Percentiles rank a stretch among this genome's conserved stretches.
These are phyloP conservation scores for Malbranchea zuffiana DNA, from an alignment of 2,329 filamentous ascomycete genomes.

Conservation along the genomic window DNA sequence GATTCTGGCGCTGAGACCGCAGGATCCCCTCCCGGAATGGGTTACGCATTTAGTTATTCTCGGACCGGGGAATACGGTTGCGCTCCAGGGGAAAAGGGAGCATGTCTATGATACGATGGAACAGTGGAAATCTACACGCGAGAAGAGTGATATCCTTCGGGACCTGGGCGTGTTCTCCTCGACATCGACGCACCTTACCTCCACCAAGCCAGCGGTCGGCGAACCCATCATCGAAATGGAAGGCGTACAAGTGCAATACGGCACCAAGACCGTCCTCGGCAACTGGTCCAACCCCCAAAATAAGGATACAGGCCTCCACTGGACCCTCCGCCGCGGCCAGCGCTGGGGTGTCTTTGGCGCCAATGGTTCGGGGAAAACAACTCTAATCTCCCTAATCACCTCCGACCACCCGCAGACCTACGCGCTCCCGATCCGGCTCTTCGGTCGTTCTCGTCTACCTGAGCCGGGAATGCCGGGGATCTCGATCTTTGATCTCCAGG, in stretches of 20 bases:
- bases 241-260: slow-evolving; percentile 72
- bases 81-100: slow-evolving; percentile 54
- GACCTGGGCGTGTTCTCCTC: slow-evolving; percentile 9
- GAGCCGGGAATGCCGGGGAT: slow-evolving; percentile 60
- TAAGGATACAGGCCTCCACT: slow-evolving; percentile 59
- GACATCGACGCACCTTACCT: background rate
- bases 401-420: slow-evolving; percentile 96
- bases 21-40: slow-evolving; percentile 83
- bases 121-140: slow-evolving; percentile 19
- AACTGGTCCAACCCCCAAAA: slow-evolving; percentile 55
- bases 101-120: slow-evolving; percentile 41
- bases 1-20: slow-evolving; percentile 66
- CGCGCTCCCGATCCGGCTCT: slow-evolving; percentile 73
- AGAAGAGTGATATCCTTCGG: slow-evolving; percentile 7
- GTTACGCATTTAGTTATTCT: slow-evolving; percentile 73
- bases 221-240: slow-evolving; percentile 77
- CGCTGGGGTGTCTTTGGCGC: slow-evolving; percentile 88
- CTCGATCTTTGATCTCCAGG: slow-evolving; percentile 86
- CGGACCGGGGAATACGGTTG: slow-evolving; percentile 54
- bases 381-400: slow-evolving; percentile 78
- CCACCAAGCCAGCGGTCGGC: slow-evolving; percentile 29
- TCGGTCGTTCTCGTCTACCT: slow-evolving; percentile 70
- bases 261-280: slow-evolving; percentile 64
- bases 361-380: slow-evolving; percentile 93
- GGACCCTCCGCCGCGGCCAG: slow-evolving; percentile 72